Conservation (phyloP, 768 basidiomycete species). For the Dioszegia crocea region DNA sequence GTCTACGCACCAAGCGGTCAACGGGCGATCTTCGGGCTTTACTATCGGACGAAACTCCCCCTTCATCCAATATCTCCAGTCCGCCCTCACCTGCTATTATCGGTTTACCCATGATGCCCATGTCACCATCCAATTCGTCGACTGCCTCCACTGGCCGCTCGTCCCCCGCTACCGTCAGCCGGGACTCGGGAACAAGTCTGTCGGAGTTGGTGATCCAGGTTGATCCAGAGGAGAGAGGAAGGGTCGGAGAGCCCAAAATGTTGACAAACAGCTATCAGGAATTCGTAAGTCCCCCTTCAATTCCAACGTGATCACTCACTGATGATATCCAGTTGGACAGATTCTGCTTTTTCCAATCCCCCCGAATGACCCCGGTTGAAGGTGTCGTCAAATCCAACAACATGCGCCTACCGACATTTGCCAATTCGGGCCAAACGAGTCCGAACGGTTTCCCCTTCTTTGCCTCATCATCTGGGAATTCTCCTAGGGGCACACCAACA, state of each 20-base stretch:
- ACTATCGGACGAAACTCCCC: conserved; percentile 37
- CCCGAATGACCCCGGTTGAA: conserved; percentile 30
- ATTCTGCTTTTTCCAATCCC: conserved; percentile 49
- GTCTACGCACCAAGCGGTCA: conserved; percentile 29
- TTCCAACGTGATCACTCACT: no score
- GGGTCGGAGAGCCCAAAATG: conserved; percentile 20
- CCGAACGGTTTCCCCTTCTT: conserved; percentile 42
- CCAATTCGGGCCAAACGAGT: conserved; percentile 16
- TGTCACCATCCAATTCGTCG: conserved; percentile 33
- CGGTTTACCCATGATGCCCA: conserved; percentile 17
- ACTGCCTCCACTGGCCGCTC: conserved; percentile 35
- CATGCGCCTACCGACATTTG: conserved; percentile 10
- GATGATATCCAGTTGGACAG: conserved; percentile 40
- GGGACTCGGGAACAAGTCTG: conserved; percentile 25
- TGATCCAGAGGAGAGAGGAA: conserved; percentile 29
- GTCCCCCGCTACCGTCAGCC: conserved; percentile 29
- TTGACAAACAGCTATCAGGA: conserved; percentile 38
- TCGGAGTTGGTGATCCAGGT: conserved; percentile 24
- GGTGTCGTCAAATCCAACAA: conserved; percentile 12
- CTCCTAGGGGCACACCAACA: conserved; percentile 26
- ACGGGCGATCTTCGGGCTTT: conserved; percentile 33
- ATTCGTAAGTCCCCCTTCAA: conserved; percentile 42
- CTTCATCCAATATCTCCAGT: conserved; percentile 39
- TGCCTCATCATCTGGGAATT: conserved; percentile 13
- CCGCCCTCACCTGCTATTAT: conserved; percentile 35